A percentile compares a stretch with the other conserved stretches of the same genome.
Evolutionary conservation across 441 rosid genomes (phyloP).

Genomic region (Syzygium malaccense): DNA sequence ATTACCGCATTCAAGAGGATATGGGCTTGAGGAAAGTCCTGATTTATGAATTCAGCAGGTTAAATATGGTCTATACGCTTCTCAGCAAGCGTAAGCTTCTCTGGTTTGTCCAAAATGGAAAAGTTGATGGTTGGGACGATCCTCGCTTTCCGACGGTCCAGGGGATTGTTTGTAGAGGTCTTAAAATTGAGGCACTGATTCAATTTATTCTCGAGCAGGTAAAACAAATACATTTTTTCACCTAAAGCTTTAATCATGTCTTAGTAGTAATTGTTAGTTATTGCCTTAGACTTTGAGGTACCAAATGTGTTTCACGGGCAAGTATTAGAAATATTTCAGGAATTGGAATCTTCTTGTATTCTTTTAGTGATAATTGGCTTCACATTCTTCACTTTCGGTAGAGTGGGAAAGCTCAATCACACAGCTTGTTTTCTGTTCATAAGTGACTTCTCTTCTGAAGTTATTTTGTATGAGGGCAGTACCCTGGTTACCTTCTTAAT

Average conservation of each 20-base stretch:
- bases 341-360: neutral
- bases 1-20: slow-evolving; percentile 65
- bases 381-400: neutral
- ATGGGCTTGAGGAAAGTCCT: slow-evolving; percentile 67
- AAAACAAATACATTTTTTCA: neutral
- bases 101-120: slow-evolving; percentile 85
- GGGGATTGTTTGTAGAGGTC: slow-evolving; percentile 91
- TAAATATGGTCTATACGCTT: slow-evolving; percentile 72
- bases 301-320: neutral
- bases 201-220: slow-evolving; percentile 97
- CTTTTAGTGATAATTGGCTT: neutral
- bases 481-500: neutral
- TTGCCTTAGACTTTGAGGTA: neutral
- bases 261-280: neutral
- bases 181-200: slow-evolving; percentile 76
- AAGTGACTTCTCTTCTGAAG: neutral
- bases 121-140: slow-evolving; percentile 98
- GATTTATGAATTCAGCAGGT: slow-evolving; percentile 72
- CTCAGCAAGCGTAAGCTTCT: slow-evolving; percentile 90
- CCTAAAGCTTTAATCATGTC: neutral
- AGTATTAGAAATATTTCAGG: neutral
- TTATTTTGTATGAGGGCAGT: neutral
- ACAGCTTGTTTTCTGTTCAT: neutral
- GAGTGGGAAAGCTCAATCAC: neutral
- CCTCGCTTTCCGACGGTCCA: slow-evolving; percentile 97